These are phyloP conservation scores for Mollisiaceae sp. DNA, from an alignment of 2,329 filamentous ascomycete genomes.

Conservation along the genomic window DNA sequence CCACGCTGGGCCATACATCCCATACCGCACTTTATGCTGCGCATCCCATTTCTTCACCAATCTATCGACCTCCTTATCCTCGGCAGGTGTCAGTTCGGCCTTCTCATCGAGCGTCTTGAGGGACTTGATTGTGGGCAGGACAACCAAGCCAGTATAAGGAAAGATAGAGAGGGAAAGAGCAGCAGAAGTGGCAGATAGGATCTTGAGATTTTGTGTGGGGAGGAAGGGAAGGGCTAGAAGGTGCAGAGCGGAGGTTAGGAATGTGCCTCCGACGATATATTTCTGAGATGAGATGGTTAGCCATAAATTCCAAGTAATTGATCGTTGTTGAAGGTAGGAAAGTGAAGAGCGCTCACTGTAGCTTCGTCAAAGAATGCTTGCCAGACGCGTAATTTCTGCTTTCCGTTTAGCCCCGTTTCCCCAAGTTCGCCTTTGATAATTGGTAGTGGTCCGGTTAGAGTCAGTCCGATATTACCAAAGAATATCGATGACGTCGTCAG, in stretches of 20 bases:
- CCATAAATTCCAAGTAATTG: not conserved
- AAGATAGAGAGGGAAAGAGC: not conserved
- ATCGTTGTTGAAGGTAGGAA: not conserved
- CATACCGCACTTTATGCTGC: not conserved
- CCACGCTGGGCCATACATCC: not conserved
- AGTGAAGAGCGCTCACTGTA: not conserved
- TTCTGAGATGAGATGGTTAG: not conserved
- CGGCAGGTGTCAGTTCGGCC: not conserved
- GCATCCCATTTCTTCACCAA: not conserved
- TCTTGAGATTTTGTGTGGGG: not conserved
- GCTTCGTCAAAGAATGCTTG: not conserved
- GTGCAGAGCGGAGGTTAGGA: not conserved
- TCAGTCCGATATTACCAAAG: constrained; percentile 3
- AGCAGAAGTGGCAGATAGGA: not conserved
- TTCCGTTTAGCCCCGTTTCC: not conserved
- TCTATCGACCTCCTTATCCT: not conserved
- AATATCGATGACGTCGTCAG: not conserved
- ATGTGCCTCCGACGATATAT: not conserved
- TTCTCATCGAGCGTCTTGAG: not conserved
- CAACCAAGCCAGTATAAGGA: not conserved
- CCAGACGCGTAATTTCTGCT: not conserved
- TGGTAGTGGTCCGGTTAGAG: not conserved
- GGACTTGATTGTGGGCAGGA: not conserved
- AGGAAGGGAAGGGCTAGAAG: not conserved
- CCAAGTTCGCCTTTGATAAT: not conserved